Conservation (phyloP, 2,329 filamentous ascomycete species). For the Sclerotinia nivalis region DNA sequence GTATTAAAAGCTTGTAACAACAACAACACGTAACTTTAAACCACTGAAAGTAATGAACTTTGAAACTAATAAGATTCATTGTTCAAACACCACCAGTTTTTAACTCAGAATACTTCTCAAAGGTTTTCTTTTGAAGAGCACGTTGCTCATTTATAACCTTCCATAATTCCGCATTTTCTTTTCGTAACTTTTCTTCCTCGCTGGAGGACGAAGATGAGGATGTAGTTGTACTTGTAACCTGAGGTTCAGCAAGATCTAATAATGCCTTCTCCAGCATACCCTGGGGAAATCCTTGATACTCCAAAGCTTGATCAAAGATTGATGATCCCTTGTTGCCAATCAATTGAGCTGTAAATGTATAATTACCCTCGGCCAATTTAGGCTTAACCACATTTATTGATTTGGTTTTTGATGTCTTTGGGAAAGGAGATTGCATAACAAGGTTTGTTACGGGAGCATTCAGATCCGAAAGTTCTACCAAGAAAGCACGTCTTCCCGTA, state of each 20-base stretch:
- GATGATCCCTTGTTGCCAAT: constrained; percentile 40
- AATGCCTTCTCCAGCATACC: constrained; percentile 54
- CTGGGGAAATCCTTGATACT: constrained; percentile 33
- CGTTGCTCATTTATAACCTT: constrained; percentile 49
- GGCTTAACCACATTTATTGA: constrained; percentile 74
- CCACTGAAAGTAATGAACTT: background rate
- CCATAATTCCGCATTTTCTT: constrained; percentile 49
- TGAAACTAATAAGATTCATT: constrained; percentile 15
- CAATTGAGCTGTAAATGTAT: constrained; percentile 68
- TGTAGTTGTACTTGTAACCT: background rate
- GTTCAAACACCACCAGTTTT: constrained; percentile 32
- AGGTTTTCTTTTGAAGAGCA: constrained; percentile 46
- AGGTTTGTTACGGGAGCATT: constrained; percentile 84
- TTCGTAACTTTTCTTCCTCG: constrained; percentile 42
- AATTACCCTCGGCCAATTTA: constrained; percentile 64
- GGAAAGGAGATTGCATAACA: constrained; percentile 65
- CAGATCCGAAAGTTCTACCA: constrained; percentile 47
- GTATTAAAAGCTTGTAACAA: constrained; percentile 12
- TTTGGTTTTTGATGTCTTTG: constrained; percentile 50
- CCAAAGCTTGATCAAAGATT: constrained; percentile 31
- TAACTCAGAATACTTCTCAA: constrained; percentile 38
- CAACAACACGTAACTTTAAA: constrained; percentile 24
- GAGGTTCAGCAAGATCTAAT: constrained; percentile 45
- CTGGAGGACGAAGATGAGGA: constrained; percentile 36
- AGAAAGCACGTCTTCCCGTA: constrained; percentile 48